Evolutionary conservation across 306 rosid genomes (phyloP), one percentile per base, ranked within the genome.

Genomic region (Sicyos edulis): DNA sequence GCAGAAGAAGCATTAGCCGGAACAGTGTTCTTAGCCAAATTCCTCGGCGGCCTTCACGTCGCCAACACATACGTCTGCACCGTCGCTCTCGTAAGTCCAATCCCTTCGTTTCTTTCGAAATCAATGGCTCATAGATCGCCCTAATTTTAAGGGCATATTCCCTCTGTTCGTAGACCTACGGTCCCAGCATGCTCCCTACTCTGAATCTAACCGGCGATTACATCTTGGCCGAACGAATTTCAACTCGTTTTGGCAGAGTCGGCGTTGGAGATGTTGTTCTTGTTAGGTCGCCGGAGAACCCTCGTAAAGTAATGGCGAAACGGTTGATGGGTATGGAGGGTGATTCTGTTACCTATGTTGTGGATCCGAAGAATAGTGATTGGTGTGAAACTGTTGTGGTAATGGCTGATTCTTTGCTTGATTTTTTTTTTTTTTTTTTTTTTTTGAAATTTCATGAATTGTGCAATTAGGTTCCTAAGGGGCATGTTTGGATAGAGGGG

Each of bases 151-250:
- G 55, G 55, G 40, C 19, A 1, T 66, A 8, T 67, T 67, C 21
- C 40, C 37, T 67, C 55, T 67, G 2, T 67, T 32, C 17, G 84
- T 85, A 92, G 97, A 42, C 79, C 61, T 11, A 6, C 54, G 97
- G 97, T 74, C 87, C 97, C 64, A 92, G 97, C 81, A 92, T 92
- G 97, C 83, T 89, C 82, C 97, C 96, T 15, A 29, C 85, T 56
- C 50, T 89, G 0, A 83, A 77, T 63, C 70, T 78, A 37, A 78
- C 64, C 0, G 58, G 74, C 3, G 70, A 32, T 37, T 0, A 82
- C 64, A 44, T 77, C 32, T 50, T 89, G 37, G 75, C 80, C 0
- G 97, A 92, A 47, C 86, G 75, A 51, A 51, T 83, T 77, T 88
- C 95, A 54, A 49, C 84, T 40, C 83, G 86, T 20, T 84, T 53